Percentiles rank a stretch among this genome's conserved stretches.
These are phyloP conservation scores for Clitoria ternatea DNA, from an alignment of 306 rosid species.

Conservation along the genomic window DNA sequence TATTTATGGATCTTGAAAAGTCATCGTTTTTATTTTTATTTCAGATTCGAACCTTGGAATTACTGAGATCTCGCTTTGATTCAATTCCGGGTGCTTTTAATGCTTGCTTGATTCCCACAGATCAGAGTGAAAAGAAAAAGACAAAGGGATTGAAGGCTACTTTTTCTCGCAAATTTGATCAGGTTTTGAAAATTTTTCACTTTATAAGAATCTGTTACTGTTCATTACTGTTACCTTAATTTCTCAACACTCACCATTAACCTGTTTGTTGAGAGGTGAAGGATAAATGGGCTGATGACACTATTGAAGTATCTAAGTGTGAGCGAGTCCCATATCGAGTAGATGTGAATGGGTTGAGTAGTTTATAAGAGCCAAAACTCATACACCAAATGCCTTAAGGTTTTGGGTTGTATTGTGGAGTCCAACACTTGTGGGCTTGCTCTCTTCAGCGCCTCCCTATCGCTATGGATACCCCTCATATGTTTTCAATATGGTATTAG, in stretches of 20 bases:
- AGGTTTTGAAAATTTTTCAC: slow-evolving; percentile 51
- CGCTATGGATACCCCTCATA: too few species aligned
- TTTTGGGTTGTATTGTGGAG: too few species aligned
- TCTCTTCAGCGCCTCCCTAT: too few species aligned
- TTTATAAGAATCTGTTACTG: neutral
- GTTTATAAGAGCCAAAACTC: too few species aligned
- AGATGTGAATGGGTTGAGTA: too few species aligned
- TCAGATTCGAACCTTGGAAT: slow-evolving; percentile 86
- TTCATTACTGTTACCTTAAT: neutral
- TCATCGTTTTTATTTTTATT: slow-evolving; percentile 29
- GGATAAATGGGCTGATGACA: too few species aligned
- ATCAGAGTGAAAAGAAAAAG: slow-evolving; percentile 43
- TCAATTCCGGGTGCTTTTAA: slow-evolving; percentile 92
- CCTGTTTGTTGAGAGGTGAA: too few species aligned
- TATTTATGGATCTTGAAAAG: slow-evolving; percentile 21
- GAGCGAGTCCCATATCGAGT: too few species aligned
- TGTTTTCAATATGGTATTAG: too few species aligned
- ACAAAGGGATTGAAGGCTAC: slow-evolving; percentile 59
- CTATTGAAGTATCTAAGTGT: too few species aligned
- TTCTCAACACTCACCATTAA: neutral
- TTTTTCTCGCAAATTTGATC: slow-evolving; percentile 64
- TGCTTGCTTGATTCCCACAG: slow-evolving; percentile 65
- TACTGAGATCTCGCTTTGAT: slow-evolving; percentile 79
- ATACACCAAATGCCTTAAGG: too few species aligned
- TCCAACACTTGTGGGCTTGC: too few species aligned